Evolutionary conservation across 495 filamentous ascomycete species (phyloP), one percentile per base, ranked within the genome.

Genomic region (Aspergillus homomorphus): DNA sequence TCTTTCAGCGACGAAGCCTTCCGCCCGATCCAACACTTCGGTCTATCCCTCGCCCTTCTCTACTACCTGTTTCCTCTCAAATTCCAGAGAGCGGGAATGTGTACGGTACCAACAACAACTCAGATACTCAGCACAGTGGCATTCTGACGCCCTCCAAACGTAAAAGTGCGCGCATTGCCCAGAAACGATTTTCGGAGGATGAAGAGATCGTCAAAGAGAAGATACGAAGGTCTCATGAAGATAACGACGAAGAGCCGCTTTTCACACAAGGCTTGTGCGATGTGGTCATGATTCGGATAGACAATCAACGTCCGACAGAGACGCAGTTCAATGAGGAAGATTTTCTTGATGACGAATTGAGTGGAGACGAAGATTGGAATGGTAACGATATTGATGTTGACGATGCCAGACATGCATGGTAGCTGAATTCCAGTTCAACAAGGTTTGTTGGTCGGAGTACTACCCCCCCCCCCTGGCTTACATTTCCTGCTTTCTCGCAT

Each of bases 281-380:
- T 22, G 74, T 84, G 33, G 90, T 96, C n/a, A 82, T 84, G 45
- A 80, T 96, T 45, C 77, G 84, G 19, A 87, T 96, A 52, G 92
- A 96, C 66, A 93, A 95, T 68, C 83, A 89, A 63, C 84, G 91
- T 45, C 88, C 88, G 19, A 80, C 76, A 1, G 92, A 94, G 62
- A 77, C 74, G n/a, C 86, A 87, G 43, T 88, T 81, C 62, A 82
- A 80, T 20, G 91, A 93, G 73, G 80, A 80, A 12, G 89, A 96
- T 64, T 96, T 96, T 66, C 66, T 95, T 3, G 90, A 94, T 60
- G 76, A 77, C 14, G 87, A 90, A 55, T 64, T 71, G 1, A 85
- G 84, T 58, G 85, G 85, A 4, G 89, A 93, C 58, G 89, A 91
- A 57, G 91, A 95, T 53, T 96, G 91, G 90, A 77, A 82, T 53